Evolutionary conservation across 805 yeast genomes (phyloP).

Genomic region (Wickerhamomyces chaumierensis): DNA sequence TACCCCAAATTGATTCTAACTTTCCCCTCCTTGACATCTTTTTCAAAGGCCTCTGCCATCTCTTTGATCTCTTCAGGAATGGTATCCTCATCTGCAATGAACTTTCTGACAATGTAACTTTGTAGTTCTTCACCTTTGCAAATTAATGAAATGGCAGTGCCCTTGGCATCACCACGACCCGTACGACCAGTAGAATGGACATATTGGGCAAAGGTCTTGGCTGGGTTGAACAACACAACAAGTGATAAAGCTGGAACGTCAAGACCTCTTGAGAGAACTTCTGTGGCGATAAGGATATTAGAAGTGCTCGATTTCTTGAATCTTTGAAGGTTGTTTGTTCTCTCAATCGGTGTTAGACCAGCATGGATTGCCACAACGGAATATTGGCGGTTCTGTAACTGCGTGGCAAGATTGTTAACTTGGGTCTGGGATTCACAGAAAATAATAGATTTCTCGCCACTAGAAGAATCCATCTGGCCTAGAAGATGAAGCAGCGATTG

Average conservation of each 20-base stretch:
- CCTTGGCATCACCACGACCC: conserved; percentile 72
- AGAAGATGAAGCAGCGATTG: conserved; percentile 40
- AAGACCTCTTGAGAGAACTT: conserved; percentile 89
- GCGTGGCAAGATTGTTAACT: conserved; percentile 61
- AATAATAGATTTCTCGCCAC: conserved; percentile 47
- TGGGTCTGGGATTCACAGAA: conserved; percentile 84
- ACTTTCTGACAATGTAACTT: conserved; percentile 42
- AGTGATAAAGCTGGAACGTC: conserved; percentile 80
- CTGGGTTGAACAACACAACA: conserved; percentile 75
- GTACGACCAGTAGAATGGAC: conserved; percentile 95
- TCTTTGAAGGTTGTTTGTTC: conserved; percentile 61
- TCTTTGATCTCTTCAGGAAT: conserved; percentile 38
- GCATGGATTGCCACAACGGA: conserved; percentile 75
- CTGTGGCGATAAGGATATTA: conserved; percentile 75
- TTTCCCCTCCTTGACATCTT: conserved; percentile 56
- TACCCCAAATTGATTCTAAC: conserved; percentile 65
- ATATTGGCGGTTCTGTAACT: conserved; percentile 40
- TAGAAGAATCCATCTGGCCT: conserved; percentile 23
- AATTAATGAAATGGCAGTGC: conserved; percentile 68
- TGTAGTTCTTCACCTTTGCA: conserved; percentile 52
- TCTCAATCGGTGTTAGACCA: conserved; percentile 78
- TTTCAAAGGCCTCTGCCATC: conserved; percentile 45
- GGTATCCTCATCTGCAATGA: conserved; percentile 34
- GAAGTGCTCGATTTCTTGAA: conserved; percentile 38
- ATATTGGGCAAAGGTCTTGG: conserved; percentile 87